Conservation (phyloP, 2,329 filamentous ascomycete species). For the Botrytis cinerea region DNA sequence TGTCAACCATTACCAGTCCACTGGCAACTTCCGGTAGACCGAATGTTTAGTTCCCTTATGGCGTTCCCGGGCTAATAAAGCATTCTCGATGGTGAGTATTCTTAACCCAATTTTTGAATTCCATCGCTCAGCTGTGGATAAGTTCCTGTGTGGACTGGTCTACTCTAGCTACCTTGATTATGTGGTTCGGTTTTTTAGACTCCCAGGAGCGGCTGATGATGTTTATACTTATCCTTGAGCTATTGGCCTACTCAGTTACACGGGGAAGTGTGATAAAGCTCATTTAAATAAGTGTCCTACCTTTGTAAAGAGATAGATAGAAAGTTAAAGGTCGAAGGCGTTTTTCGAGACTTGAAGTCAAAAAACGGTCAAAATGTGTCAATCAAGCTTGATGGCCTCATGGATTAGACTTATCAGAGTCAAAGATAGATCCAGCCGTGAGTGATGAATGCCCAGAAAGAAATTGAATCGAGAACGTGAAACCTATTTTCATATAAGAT, state of each 20-base stretch:
- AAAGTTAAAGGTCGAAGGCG: background rate
- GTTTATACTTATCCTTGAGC: no score
- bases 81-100: background rate
- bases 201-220: no score
- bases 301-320: background rate
- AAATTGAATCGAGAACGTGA: background rate
- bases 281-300: background rate
- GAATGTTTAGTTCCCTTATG: background rate
- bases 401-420: background rate
- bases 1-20: background rate
- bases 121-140: background rate
- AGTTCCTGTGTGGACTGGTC: background rate
- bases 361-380: background rate
- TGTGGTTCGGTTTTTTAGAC: background rate
- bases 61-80: background rate
- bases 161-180: background rate
- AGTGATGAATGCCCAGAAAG: no score
- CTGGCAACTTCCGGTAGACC: background rate
- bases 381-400: background rate
- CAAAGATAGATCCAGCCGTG: background rate
- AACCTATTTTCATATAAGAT: background rate
- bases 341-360: background rate
- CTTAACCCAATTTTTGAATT: background rate
- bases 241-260: no score
- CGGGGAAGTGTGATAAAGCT: no score